phyloP scores from a whole-genome alignment of 768 basidiomycete genomes.

The Pulveroboletus sp. region DNA sequence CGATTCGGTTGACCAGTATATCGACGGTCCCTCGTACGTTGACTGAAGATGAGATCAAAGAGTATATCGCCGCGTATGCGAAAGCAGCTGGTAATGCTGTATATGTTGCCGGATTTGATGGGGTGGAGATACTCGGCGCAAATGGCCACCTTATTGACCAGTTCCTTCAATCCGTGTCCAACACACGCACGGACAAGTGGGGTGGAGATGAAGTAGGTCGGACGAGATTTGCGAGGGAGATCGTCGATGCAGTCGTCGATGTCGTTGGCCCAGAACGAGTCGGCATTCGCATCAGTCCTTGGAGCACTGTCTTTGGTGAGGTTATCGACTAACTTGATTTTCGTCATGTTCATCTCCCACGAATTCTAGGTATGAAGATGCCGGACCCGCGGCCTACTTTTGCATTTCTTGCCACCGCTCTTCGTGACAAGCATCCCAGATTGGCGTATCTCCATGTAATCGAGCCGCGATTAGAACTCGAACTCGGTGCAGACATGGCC shows the following conservation, averaged over 20 bases:
- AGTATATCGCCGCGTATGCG: conserved; percentile 28
- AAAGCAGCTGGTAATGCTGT: conserved; percentile 35
- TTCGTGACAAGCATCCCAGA: conserved; percentile 31
- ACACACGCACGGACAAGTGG: conserved; percentile 58
- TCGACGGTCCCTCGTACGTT: conserved; percentile 17
- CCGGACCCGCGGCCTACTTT: conserved; percentile 54
- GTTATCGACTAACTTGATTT: not conserved
- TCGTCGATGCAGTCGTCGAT: conserved; percentile 47
- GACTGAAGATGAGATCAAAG: conserved; percentile 31
- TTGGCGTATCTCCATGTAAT: conserved; percentile 54
- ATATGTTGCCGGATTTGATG: conserved; percentile 41
- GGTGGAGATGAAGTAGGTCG: conserved; percentile 67
- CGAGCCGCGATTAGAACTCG: conserved; percentile 36
- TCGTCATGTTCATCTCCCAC: conserved; percentile 1
- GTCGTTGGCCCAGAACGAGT: conserved; percentile 53
- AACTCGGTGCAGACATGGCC: not conserved
- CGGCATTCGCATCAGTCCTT: conserved; percentile 58
- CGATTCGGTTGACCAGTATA: conserved; percentile 20
- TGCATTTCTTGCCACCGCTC: conserved; percentile 41
- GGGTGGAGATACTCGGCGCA: conserved; percentile 42
- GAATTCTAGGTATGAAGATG: conserved; percentile 48
- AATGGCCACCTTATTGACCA: conserved; percentile 55
- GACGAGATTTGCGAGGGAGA: conserved; percentile 45
- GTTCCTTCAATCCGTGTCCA: conserved; percentile 35
- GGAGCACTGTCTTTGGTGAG: conserved; percentile 41